A percentile compares a stretch with the other conserved stretches of the same genome.
These are phyloP conservation scores for Aspergillus transmontanensis DNA, from an alignment of 2,329 filamentous ascomycete species.

Conservation along the genomic window DNA sequence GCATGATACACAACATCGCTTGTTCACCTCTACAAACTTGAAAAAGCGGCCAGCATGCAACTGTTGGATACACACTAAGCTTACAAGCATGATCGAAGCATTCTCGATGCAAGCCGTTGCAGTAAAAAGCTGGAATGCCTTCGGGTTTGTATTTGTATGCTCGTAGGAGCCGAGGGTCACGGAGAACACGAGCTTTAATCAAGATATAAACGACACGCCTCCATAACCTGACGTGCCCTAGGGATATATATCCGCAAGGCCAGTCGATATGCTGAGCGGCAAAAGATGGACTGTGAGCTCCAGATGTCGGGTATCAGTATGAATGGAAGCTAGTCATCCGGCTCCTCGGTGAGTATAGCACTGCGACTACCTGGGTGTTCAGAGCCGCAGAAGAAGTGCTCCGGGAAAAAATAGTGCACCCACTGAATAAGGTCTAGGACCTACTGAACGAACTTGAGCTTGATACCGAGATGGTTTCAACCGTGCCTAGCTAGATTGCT, in stretches of 20 bases:
- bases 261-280: background rate
- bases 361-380: background rate
- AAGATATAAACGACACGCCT: background rate
- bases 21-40: background rate
- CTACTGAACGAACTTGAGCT: background rate
- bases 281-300: background rate
- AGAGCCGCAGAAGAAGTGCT: background rate
- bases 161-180: background rate
- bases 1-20: background rate
- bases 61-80: background rate
- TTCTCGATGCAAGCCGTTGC: background rate
- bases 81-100: background rate
- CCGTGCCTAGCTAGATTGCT: background rate
- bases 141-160: background rate
- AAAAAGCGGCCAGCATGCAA: background rate
- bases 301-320: background rate
- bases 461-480: background rate
- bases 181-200: background rate
- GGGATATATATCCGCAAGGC: background rate
- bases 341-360: background rate
- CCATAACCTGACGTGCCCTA: background rate
- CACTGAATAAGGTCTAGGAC: background rate
- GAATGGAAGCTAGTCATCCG: background rate
- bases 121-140: background rate
- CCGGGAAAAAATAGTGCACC: background rate